Percentiles rank a stretch among this genome's conserved stretches.
Conservation (phyloP, 2,329 filamentous ascomycete genomes). For the Scleromitrula shiraiana region DNA sequence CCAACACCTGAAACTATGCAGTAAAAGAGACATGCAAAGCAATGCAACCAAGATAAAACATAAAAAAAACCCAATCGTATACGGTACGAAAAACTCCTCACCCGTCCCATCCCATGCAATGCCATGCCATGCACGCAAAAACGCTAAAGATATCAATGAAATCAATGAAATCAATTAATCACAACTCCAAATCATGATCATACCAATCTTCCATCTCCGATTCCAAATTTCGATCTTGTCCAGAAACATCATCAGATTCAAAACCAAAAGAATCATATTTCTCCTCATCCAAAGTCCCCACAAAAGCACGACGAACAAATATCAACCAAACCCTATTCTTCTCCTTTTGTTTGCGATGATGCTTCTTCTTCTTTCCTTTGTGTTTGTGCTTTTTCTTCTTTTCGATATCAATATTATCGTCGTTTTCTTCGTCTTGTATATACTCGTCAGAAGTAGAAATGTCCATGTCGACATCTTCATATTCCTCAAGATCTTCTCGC, state of each 20-base stretch:
- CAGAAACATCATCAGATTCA: not conserved
- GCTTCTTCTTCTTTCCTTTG: conserved; percentile 40
- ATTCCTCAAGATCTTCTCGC: conserved; percentile 17
- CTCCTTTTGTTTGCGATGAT: conserved; percentile 44
- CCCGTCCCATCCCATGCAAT: too few relatives aligned
- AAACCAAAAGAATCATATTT: conserved; percentile 42
- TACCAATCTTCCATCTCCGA: not conserved
- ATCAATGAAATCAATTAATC: too few relatives aligned
- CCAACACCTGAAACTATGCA: too few relatives aligned
- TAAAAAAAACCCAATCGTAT: too few relatives aligned
- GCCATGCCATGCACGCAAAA: too few relatives aligned
- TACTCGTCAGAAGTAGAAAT: conserved; percentile 19
- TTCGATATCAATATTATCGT: conserved; percentile 25
- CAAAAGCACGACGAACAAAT: conserved; percentile 73
- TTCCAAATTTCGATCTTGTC: too few relatives aligned
- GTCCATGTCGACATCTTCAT: conserved; percentile 14
- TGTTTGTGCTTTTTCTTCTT: conserved; percentile 28
- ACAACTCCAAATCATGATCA: not conserved
- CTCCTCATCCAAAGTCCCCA: conserved; percentile 59
- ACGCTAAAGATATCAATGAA: too few relatives aligned
- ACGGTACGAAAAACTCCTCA: too few relatives aligned
- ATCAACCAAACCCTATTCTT: conserved; percentile 67
- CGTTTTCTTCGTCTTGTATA: conserved; percentile 25
- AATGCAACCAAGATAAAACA: too few relatives aligned
- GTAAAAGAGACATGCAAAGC: too few relatives aligned